Conservation (phyloP, 129 eudicot genomes). For the Dittrichia graveolens region DNA sequence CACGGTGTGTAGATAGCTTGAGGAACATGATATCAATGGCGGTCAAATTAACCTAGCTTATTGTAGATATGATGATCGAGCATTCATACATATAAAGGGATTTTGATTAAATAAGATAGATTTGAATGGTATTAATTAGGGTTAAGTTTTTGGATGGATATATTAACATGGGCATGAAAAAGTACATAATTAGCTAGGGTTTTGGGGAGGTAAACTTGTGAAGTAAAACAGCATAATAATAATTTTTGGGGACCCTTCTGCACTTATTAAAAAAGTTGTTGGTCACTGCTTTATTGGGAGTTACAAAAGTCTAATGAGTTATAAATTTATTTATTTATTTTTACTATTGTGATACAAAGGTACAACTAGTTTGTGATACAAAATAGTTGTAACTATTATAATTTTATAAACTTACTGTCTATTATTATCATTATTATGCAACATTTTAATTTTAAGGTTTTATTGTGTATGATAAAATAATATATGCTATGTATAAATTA, state of each 20-base stretch:
- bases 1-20: slow-evolving; percentile 39
- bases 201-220: slow-evolving; percentile 17
- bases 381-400: no score
- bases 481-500: no score
- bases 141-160: neutral
- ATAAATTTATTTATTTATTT: neutral
- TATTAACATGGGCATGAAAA: slow-evolving; percentile 23
- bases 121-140: slow-evolving; percentile 19
- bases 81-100: neutral
- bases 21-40: slow-evolving; percentile 27
- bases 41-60: slow-evolving; percentile 37
- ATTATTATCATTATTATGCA: no score
- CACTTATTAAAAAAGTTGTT: slow-evolving; percentile 42
- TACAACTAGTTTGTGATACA: no score
- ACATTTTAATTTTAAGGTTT: no score
- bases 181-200: slow-evolving; percentile 28
- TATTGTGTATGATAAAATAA: no score
- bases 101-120: slow-evolving; percentile 21
- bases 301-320: slow-evolving; percentile 22
- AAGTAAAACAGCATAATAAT: slow-evolving; percentile 23
- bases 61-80: slow-evolving; percentile 17
- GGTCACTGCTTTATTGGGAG: slow-evolving; percentile 49
- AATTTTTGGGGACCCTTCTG: slow-evolving; percentile 46
- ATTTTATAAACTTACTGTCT: no score
- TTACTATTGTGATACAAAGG: no score